Evolutionary conservation across 805 yeast genomes (phyloP).

Genomic region (Grigorovia yakushimaensis): DNA sequence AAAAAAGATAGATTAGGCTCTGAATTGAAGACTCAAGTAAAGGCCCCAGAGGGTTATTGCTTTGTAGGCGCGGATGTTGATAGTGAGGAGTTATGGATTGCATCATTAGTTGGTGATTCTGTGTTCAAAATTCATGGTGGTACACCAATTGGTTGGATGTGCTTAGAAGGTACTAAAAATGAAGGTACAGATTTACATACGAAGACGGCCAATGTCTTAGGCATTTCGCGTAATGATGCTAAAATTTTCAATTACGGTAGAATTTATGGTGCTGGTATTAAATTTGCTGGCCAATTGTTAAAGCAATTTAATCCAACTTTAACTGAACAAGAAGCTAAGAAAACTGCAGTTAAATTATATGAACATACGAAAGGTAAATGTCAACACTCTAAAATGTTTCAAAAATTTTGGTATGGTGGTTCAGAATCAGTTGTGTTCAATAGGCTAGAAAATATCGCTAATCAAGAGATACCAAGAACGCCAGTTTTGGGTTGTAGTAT

Average conservation of each 20-base stretch:
- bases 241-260: constrained; percentile 94
- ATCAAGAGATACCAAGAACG: constrained; percentile 68
- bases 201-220: constrained; percentile 81
- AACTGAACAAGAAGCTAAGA: constrained; percentile 54
- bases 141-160: constrained; percentile 98
- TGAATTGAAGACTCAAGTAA: constrained; percentile 76
- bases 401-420: constrained; percentile 70
- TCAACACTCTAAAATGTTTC: constrained; percentile 25
- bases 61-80: constrained; percentile 99
- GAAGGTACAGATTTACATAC: constrained; percentile 94
- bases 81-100: constrained; percentile 97
- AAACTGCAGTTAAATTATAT: constrained; percentile 59
- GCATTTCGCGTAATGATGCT: constrained; percentile 85
- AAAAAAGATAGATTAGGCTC: constrained; percentile 81
- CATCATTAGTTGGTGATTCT: constrained; percentile 89
- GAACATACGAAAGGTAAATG: constrained; percentile 71
- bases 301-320: constrained; percentile 72
- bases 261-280: constrained; percentile 94
- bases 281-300: constrained; percentile 75
- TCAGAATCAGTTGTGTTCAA: constrained; percentile 90
- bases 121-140: constrained; percentile 86
- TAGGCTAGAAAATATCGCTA: constrained; percentile 77
- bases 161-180: constrained; percentile 85
- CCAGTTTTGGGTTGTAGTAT: constrained; percentile 92
- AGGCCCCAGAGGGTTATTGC: constrained; percentile 80